phyloP scores from a whole-genome alignment of 164 flowering plant genomes.

The Sedum album region DNA sequence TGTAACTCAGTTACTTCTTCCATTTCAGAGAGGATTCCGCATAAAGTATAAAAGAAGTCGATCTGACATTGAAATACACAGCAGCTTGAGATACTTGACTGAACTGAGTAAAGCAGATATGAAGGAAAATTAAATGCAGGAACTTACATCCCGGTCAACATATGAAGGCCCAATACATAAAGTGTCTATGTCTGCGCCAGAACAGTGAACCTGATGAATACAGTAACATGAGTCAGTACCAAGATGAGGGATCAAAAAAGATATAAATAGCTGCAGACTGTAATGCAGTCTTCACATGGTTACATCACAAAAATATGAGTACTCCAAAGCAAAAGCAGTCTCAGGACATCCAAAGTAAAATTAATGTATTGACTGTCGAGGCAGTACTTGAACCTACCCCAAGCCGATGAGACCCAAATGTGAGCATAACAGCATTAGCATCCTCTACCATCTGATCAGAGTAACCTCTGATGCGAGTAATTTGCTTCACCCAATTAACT shows the following conservation, averaged over 20 bases:
- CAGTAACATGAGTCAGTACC: neutral
- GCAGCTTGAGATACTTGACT: too few species aligned
- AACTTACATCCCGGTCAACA: conserved; percentile 69
- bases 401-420: conserved; percentile 91
- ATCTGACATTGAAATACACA: too few species aligned
- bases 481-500: conserved; percentile 81
- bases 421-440: conserved; percentile 84
- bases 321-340: neutral
- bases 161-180: conserved; percentile 95
- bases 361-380: neutral
- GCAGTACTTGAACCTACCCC: conserved; percentile 45
- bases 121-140: neutral
- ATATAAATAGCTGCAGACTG: neutral
- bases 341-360: too few species aligned
- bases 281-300: neutral
- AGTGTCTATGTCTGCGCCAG: conserved; percentile 93
- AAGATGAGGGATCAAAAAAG: neutral
- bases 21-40: conserved; percentile 71
- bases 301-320: neutral
- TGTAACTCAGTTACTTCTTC: conserved; percentile 86
- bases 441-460: conserved; percentile 92
- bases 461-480: conserved; percentile 79
- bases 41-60: conserved; percentile 81
- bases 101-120: neutral
- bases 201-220: conserved; percentile 72